Conservation (phyloP, 2,329 filamentous ascomycete species). For the Aspergillus sp. region DNA sequence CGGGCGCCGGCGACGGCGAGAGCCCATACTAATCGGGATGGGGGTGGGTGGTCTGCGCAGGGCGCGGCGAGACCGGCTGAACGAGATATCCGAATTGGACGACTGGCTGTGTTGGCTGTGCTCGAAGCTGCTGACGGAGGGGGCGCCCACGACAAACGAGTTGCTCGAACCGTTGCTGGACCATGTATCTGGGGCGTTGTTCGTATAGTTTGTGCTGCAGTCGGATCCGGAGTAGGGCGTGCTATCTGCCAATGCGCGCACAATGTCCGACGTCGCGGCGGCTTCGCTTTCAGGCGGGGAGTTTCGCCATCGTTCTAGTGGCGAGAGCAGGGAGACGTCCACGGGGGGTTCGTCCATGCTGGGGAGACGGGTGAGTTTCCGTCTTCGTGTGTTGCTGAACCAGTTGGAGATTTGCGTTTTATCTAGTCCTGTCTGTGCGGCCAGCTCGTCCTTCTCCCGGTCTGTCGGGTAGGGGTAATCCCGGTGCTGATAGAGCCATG, state of each 20-base stretch:
- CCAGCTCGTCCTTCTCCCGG: constrained; percentile 73
- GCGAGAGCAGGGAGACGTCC: constrained; percentile 50
- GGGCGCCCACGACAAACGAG: constrained; percentile 47
- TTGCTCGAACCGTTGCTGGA: constrained; percentile 47
- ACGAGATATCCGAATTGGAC: constrained; percentile 51
- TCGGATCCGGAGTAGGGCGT: constrained; percentile 20
- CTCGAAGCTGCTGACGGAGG: constrained; percentile 50
- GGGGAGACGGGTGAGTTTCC: constrained; percentile 39
- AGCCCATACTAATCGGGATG: not conserved
- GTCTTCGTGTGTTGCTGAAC: constrained; percentile 79
- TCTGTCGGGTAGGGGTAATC: constrained; percentile 82
- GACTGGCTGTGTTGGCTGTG: constrained; percentile 50
- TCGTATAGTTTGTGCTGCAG: constrained; percentile 12
- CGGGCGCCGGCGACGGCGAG: constrained; percentile 36
- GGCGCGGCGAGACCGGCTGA: constrained; percentile 11
- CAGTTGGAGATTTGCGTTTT: constrained; percentile 85
- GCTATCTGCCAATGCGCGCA: constrained; percentile 49
- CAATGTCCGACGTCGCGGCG: constrained; percentile 59
- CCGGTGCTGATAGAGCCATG: constrained; percentile 74
- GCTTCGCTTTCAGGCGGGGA: constrained; percentile 65
- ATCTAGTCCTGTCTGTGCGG: constrained; percentile 71
- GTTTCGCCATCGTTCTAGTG: constrained; percentile 63
- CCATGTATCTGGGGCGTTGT: constrained; percentile 22
- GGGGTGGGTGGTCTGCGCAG: constrained; percentile 13
- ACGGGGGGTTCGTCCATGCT: constrained; percentile 23